A percentile compares a stretch with the other conserved stretches of the same genome.
These are phyloP conservation scores for Chlorella sp. DNA, from an alignment of 139 green algal genomes.

Conservation along the genomic window DNA sequence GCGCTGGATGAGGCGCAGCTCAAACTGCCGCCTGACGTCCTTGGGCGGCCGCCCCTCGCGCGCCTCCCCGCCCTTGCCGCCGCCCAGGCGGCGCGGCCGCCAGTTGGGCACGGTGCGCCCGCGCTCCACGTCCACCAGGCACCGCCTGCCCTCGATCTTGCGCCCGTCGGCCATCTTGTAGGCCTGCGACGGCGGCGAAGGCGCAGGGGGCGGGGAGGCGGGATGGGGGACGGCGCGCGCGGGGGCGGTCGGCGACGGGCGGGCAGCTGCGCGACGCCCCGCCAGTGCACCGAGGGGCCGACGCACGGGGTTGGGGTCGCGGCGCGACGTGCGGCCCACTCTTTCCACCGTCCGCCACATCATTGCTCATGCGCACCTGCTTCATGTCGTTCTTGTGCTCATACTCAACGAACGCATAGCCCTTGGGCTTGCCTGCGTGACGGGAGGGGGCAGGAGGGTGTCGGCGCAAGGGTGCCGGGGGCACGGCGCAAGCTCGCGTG, in stretches of 20 bases:
- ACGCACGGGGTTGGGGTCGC: no score
- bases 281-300: no score
- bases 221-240: no score
- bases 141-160: slow-evolving; percentile 77
- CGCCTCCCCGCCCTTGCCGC: slow-evolving; percentile 76
- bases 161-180: slow-evolving; percentile 85
- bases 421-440: slow-evolving; percentile 72
- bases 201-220: no score
- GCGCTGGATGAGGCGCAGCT: slow-evolving; percentile 18
- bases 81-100: slow-evolving; percentile 71
- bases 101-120: slow-evolving; percentile 87
- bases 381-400: slow-evolving; percentile 95
- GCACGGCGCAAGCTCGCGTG: no score
- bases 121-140: slow-evolving; percentile 88
- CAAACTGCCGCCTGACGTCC: slow-evolving; percentile 53
- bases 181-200: slow-evolving; percentile 27
- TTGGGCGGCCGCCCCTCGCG: slow-evolving; percentile 49
- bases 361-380: slow-evolving; percentile 30
- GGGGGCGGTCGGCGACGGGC: no score
- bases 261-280: no score
- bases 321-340: not conserved
- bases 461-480: no score
- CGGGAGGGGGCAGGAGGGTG: not conserved
- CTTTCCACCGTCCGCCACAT: not conserved
- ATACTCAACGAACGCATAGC: slow-evolving; percentile 92